Percentiles rank a stretch among this genome's conserved stretches.
phyloP scores from a whole-genome alignment of 306 rosid genomes.

The Gastrolobium villosum region DNA sequence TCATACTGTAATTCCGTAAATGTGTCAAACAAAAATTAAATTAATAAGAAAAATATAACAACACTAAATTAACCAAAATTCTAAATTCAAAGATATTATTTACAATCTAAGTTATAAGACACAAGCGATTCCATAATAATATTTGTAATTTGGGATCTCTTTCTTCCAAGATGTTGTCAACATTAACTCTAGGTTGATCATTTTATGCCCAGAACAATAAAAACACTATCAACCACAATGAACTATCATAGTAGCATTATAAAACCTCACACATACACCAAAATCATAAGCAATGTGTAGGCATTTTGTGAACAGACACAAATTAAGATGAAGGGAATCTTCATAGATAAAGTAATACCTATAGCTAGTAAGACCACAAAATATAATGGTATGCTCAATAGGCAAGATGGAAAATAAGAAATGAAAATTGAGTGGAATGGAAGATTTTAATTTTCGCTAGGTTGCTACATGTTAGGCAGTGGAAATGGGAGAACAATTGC shows the following conservation, averaged over 20 bases:
- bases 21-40: no score
- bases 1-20: no score
- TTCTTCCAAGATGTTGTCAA: no score
- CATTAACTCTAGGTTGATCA: conserved; percentile 52
- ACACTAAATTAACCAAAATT: no score
- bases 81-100: no score
- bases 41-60: no score
- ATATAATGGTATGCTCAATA: not conserved
- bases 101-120: no score
- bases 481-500: conserved; percentile 1
- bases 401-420: not conserved
- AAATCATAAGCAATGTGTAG: not conserved
- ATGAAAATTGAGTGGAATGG: not conserved
- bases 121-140: no score
- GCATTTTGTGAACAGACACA: conserved; percentile 10
- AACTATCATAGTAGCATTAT: conserved; percentile 19
- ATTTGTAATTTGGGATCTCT: no score
- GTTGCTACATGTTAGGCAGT: not conserved
- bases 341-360: conserved; percentile 12
- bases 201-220: conserved; percentile 59
- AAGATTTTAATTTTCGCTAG: not conserved
- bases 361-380: conserved; percentile 13
- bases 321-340: conserved; percentile 1
- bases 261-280: conserved; percentile 40
- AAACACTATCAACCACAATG: conserved; percentile 44